phyloP scores from a whole-genome alignment of 306 rosid genomes.

The Castanea crenata region DNA sequence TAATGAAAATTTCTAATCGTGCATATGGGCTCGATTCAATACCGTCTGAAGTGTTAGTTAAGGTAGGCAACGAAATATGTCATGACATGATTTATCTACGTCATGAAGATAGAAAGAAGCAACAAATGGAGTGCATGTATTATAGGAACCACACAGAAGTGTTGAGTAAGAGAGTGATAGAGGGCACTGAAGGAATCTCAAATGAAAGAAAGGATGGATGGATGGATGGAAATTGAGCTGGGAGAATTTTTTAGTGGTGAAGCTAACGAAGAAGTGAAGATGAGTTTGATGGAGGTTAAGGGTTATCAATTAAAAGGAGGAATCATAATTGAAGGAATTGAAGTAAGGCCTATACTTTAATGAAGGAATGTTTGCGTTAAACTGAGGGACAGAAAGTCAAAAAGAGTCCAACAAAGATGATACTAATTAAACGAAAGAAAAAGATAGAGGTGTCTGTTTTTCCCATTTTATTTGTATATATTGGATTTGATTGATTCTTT shows the following conservation, averaged over 20 bases:
- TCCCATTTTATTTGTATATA: too few species aligned
- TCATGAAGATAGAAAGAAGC: slow-evolving; percentile 12
- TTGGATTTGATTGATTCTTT: not conserved
- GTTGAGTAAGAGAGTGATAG: not conserved
- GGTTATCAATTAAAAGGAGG: slow-evolving; percentile 62
- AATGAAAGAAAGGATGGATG: slow-evolving; percentile 39
- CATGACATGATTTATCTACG: slow-evolving; percentile 26
- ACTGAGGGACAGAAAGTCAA: not conserved
- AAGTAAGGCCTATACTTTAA: slow-evolving; percentile 45
- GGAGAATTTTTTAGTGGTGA: slow-evolving; percentile 52
- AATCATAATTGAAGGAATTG: slow-evolving; percentile 53
- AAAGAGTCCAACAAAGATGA: too few species aligned
- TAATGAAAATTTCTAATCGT: slow-evolving; percentile 35
- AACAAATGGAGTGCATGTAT: slow-evolving; percentile 28
- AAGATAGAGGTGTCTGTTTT: not conserved
- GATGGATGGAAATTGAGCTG: slow-evolving; percentile 65
- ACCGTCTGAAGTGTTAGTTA: slow-evolving; percentile 30
- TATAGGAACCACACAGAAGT: too few species aligned
- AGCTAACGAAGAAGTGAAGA: slow-evolving; percentile 38
- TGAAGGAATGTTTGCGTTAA: not conserved
- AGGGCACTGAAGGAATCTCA: not conserved
- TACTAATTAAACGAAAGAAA: not conserved
- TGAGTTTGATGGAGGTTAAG: slow-evolving; percentile 43
- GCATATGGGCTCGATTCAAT: slow-evolving; percentile 49
- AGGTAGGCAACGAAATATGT: slow-evolving; percentile 22